phyloP scores from a whole-genome alignment of 208 protist species.

The Trypanosoma avium region DNA sequence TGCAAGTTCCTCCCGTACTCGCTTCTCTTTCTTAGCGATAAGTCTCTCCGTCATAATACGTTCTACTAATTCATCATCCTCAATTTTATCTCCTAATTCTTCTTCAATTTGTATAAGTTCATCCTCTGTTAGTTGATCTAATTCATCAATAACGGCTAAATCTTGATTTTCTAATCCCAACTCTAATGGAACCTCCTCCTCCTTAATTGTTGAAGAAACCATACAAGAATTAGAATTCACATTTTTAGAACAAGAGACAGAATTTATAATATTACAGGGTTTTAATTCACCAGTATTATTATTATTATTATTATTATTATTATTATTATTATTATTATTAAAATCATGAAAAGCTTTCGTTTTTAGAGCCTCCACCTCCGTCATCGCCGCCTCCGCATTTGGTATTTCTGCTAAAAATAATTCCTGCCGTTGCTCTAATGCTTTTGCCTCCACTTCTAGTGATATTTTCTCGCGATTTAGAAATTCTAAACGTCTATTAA shows the following conservation, averaged over 20 bases:
- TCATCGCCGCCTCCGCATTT: constrained; percentile 50
- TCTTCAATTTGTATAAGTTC: constrained; percentile 77
- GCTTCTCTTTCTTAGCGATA: constrained; percentile 82
- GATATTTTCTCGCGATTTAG: constrained; percentile 62
- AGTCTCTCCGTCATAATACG: constrained; percentile 74
- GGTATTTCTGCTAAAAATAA: constrained; percentile 75
- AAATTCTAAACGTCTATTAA: constrained; percentile 61
- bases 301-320: neutral
- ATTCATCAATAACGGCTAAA: constrained; percentile 68
- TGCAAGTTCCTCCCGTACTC: constrained; percentile 46
- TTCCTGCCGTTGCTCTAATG: constrained; percentile 43
- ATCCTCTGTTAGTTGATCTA: constrained; percentile 78
- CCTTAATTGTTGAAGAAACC: neutral
- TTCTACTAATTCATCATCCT: constrained; percentile 75
- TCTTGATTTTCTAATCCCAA: constrained; percentile 17
- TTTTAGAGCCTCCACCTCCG: constrained; percentile 33
- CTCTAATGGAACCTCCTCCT: neutral
- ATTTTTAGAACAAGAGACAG: neutral
- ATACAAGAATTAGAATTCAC: neutral
- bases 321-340: neutral
- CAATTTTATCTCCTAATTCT: constrained; percentile 62
- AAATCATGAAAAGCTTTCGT: neutral
- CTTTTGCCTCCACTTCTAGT: constrained; percentile 57
- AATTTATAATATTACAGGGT: too few relatives aligned
- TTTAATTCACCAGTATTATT: too few relatives aligned